Base-by-base conservation (phyloP, 768 basidiomycete genomes). In the Mycena indigotica region DNA sequence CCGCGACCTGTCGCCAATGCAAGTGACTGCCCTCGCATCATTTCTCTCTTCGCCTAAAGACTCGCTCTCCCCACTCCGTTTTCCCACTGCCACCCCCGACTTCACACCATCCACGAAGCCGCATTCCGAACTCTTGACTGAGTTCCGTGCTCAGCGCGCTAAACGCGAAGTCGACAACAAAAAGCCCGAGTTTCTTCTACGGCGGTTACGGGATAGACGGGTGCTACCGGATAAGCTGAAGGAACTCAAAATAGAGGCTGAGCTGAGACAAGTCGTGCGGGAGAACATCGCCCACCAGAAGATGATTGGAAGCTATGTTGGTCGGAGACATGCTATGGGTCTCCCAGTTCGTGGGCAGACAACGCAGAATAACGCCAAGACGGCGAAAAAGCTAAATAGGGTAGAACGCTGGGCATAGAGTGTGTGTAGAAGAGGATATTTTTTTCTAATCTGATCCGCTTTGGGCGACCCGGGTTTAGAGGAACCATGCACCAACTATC, bases 261-360 rank as follows among this genome's bases (percentile, higher is more conserved):
- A 98, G 72, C 75, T 95, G 67, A 84, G 80, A 71, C 83, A 89
- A 66, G 82, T 87, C 70, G 80, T 95, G 66, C 84, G 86, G 75
- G 93, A 93, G 71, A 95, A 98, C 70, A 95, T 99, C 70, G 86
- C 84, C 4, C 95, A 97, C 75, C 86, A 95, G 73, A 80, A 93
- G 60, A 89, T 89, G 82, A 94, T 98, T 72, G 96, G 96, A 48
- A 93, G 89, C 64, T 95, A 96, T 72, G 85, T 93, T 50, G 97
- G 97, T 50, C 85, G 86, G 78, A 79, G 95, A 72, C 96, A 98
- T 71, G 93, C 93, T 6, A 93, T 95, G 87, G 85, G 87, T 57
- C 73, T 96, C 44, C 96, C 96, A 3, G 96, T 98, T 58, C 83
- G 96, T 72, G 96, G 96, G 55, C 96, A 98, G 75, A 88, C 88